Evolutionary conservation across 1,139 yeast genomes (phyloP).

Genomic region (Magnusiomyces tetraspermus): DNA sequence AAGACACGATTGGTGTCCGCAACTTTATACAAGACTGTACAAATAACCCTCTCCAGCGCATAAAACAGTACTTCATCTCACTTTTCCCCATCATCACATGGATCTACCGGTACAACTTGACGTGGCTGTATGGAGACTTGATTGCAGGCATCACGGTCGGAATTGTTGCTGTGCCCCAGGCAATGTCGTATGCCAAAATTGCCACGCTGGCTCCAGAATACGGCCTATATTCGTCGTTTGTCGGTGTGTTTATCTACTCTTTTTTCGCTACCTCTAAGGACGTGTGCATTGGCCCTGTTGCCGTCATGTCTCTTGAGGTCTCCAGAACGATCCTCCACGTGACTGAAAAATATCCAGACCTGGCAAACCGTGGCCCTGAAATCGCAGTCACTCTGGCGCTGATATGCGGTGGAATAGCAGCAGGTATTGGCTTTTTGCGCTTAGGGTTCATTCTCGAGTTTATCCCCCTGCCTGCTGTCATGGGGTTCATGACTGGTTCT

Average conservation of each 20-base stretch:
- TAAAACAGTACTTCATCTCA: constrained; percentile 43
- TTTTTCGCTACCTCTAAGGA: constrained; percentile 93
- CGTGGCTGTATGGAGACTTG: constrained; percentile 75
- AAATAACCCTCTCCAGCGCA: not conserved
- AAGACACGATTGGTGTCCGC: not conserved
- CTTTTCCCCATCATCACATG: constrained; percentile 72
- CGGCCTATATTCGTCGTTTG: constrained; percentile 85
- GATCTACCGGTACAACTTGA: constrained; percentile 72
- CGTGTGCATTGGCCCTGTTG: constrained; percentile 94
- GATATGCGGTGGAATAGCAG: constrained; percentile 75
- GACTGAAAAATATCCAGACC: constrained; percentile 40
- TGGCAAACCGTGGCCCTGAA: constrained; percentile 33
- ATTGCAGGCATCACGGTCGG: constrained; percentile 94
- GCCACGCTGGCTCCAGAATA: constrained; percentile 77
- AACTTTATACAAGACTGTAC: not conserved
- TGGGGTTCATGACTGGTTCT: constrained; percentile 94
- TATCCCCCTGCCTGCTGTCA: constrained; percentile 84
- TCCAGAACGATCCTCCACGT: constrained; percentile 68
- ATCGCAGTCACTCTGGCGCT: constrained; percentile 76
- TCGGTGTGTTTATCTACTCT: constrained; percentile 82
- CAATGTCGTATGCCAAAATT: constrained; percentile 87
- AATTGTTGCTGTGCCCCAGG: constrained; percentile 85
- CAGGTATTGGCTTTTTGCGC: constrained; percentile 73
- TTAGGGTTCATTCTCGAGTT: constrained; percentile 83
- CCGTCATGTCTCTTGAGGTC: constrained; percentile 87